Evolutionary conservation across 306 rosid genomes (phyloP), one percentile per base, ranked within the genome.

Genomic region (Quercus engelmannii): DNA sequence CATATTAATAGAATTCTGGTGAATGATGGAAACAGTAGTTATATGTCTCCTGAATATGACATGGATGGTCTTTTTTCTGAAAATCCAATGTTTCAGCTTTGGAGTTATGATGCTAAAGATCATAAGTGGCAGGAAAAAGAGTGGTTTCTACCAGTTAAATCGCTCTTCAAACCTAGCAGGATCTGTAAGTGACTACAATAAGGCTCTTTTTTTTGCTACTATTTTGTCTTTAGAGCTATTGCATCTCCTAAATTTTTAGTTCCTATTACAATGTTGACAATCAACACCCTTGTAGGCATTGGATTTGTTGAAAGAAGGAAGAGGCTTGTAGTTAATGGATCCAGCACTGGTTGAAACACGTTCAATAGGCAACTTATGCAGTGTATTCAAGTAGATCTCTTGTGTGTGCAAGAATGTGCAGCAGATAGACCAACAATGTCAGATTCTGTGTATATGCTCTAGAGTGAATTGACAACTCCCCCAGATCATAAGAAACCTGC

Each of bases 291-390:
- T 49, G 54, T 12, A 13, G 54, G 54, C 54, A 49, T 49, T 0
- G 1, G 15, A 49, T 49, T 12, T 49, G 17, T 49, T 0, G 54
- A 49, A 49, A 49, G 57, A 64, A 49, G 19, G 33, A 76, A 65
- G 69, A 65, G 73, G 72, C 79, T 23, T 74, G 76, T 20, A 82
- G 38, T 55, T 63, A 12, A 11, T 82, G 81, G 81, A 77, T 73
- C 55, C 78, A 52, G 49, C 62, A 62, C 10, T 71, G 51, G 64
- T 54, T 6, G 69, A 58, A 20, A 59, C 74, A 76, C 71, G 35
- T 26, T 35, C 35, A 5, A 56, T 25, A 30, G 58, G 23, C 19
- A 68, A 6, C 62, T 59, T 64, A 70, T 51, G 77, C 49, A 17
- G 21, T 33, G 58, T 21, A 31, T 61, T 12, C 63, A 82, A 31